Evolutionary conservation across 2,329 filamentous ascomycete genomes (phyloP).

Genomic region (Ophiosphaerella herpotricha): DNA sequence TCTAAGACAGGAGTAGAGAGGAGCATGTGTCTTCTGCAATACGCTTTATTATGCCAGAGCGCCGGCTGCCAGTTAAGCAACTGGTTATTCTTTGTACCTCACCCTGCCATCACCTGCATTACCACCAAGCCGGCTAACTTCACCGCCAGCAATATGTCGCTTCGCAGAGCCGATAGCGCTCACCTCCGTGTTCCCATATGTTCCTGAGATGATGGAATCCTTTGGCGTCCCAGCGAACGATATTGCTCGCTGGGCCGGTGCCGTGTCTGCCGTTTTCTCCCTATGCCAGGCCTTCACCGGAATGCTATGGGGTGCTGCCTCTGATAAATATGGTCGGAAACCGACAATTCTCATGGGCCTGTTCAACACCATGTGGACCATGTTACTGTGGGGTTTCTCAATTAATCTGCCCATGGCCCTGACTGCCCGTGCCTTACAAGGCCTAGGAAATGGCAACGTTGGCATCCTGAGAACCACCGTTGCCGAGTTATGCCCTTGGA

Average conservation of each 20-base stretch:
- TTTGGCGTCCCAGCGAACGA: slow-evolving; percentile 47
- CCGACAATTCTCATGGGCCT: slow-evolving; percentile 77
- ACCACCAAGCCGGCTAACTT: slow-evolving; percentile 4
- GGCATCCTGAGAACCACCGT: slow-evolving; percentile 90
- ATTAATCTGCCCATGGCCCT: slow-evolving; percentile 81
- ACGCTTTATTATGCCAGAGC: slow-evolving; percentile 40
- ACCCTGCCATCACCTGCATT: background rate
- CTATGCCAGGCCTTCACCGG: slow-evolving; percentile 77
- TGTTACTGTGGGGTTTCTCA: slow-evolving; percentile 82
- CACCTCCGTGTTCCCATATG: slow-evolving; percentile 91
- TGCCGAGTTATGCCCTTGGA: slow-evolving; percentile 88
- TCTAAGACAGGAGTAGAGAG: background rate
- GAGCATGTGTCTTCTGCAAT: slow-evolving; percentile 8
- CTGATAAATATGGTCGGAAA: slow-evolving; percentile 82
- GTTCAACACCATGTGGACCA: slow-evolving; percentile 79
- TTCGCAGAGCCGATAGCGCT: slow-evolving; percentile 91
- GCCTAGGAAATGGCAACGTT: slow-evolving; percentile 82
- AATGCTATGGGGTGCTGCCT: slow-evolving; percentile 85
- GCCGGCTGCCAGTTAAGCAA: slow-evolving; percentile 46
- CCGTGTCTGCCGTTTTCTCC: slow-evolving; percentile 84
- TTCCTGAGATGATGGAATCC: slow-evolving; percentile 63
- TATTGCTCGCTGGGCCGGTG: slow-evolving; percentile 71
- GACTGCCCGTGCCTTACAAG: slow-evolving; percentile 74
- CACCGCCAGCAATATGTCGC: slow-evolving; percentile 78
- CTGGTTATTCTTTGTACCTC: slow-evolving; percentile 45